Evolutionary conservation across 78 protist genomes (phyloP).

Genomic region (Dictyostelium citrinum): DNA sequence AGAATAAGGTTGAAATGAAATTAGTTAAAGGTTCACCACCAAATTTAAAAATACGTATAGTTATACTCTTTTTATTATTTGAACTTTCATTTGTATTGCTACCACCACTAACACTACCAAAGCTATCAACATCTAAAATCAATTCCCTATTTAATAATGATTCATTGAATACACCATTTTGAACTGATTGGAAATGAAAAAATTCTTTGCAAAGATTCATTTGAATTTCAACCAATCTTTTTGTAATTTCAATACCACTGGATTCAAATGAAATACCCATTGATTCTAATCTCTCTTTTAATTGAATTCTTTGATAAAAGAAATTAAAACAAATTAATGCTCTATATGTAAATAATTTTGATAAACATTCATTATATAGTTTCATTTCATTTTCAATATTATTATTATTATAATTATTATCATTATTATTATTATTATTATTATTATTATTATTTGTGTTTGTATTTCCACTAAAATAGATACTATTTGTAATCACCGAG

Average conservation of each 20-base stretch:
- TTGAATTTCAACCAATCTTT: neutral
- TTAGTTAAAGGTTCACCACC: neutral
- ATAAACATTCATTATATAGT: neutral
- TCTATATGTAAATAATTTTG: neutral
- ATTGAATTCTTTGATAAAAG: constrained; percentile 5
- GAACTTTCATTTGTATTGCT: neutral
- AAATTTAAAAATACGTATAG: neutral
- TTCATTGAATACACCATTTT: neutral
- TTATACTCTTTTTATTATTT: neutral
- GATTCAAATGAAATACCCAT: neutral
- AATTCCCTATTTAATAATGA: neutral
- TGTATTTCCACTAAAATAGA: neutral
- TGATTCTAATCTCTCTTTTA: neutral
- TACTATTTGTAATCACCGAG: neutral
- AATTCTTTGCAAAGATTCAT: neutral
- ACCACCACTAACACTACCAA: neutral
- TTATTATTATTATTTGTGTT: neutral
- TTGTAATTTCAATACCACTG: neutral
- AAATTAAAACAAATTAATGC: neutral
- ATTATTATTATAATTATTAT: neutral
- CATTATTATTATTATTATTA: neutral
- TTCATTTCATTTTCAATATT: neutral
- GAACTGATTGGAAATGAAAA: neutral
- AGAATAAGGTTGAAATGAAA: neutral
- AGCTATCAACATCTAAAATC: neutral